A percentile compares a stretch with the other conserved stretches of the same genome.
Conservation (phyloP, 768 basidiomycete species). For the Mycena crocata region DNA sequence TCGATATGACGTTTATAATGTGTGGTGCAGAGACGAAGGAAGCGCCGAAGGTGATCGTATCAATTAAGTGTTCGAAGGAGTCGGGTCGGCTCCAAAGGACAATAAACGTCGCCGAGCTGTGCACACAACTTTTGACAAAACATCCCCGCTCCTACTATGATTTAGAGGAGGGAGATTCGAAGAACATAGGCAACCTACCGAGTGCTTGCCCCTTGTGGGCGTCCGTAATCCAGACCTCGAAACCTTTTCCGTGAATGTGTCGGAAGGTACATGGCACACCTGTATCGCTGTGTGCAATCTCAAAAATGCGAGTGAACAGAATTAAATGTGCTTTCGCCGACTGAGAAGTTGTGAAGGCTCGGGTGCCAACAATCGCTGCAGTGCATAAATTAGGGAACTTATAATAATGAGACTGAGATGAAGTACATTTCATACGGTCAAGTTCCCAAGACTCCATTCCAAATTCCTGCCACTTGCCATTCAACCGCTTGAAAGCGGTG, state of each 20-base stretch:
- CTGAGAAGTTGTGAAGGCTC: conserved; percentile 42
- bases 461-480: conserved; percentile 11
- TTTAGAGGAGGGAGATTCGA: neutral
- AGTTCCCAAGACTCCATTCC: conserved; percentile 12
- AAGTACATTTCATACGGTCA: conserved; percentile 12
- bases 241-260: conserved; percentile 39
- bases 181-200: conserved; percentile 19
- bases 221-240: conserved; percentile 38
- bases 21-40: conserved; percentile 36
- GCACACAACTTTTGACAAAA: conserved; percentile 18
- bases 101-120: conserved; percentile 4
- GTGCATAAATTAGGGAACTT: neutral
- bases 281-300: conserved; percentile 34
- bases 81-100: conserved; percentile 22
- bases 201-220: conserved; percentile 40
- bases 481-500: conserved; percentile 13
- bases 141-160: conserved; percentile 27
- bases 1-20: conserved; percentile 39
- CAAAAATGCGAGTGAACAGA: conserved; percentile 37
- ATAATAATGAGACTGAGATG: no score
- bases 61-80: conserved; percentile 31
- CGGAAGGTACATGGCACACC: conserved; percentile 33
- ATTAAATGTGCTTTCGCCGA: conserved; percentile 39
- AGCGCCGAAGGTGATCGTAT: conserved; percentile 41
- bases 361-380: conserved; percentile 34